Evolutionary conservation across 192 early-diverging fungal genomes (phyloP), one percentile per base, ranked within the genome.

Genomic region (Podila epicladia): DNA sequence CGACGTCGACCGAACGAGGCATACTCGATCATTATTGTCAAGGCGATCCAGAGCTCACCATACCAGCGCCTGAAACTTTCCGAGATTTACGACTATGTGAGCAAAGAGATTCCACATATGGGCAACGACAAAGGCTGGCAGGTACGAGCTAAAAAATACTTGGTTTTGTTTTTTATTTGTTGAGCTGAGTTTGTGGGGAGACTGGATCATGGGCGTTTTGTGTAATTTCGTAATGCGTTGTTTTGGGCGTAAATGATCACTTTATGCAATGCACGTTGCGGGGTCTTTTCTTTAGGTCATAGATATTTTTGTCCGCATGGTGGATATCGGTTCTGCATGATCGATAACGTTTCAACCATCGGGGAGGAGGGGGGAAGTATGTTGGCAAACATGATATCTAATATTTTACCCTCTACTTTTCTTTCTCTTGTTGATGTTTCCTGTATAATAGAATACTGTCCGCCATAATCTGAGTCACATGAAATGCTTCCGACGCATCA

Each of bases 71-170:
- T 69, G 38, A 69, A 69, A 50, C 67, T 69, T 28, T 69, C 67
- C 22, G 67, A 69, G 22, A 69, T 69, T 48, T 69, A 69, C 59
- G 41, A 61, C n/a, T 69, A 69, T 48, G 67, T 69, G 57, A 59
- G 35, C 29, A 57, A 58, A 22, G 67, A 69, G 38, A 69, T 69
- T 22, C 67, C 67, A n/a, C 57, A 58, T 20, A 69, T 69, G 67
- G 67, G 67, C 26, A 60, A 69, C 41, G 67, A 69, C 58, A 69
- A 69, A 55, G 67, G 67, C 12, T 69, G 67, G 67, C 67, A 69
- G 67, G 67, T 69, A 69, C n/a, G 38, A 22, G 2, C n/a, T 9
- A 29, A 28, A n/a, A 4, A 63, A 29, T 15, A 24, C 28, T 60
- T 60, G 59, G 29, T 29, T 12, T 12, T 60, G 4, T 29, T 28